Base-by-base conservation (phyloP, 805 yeast genomes). In the Isabelozyma rhagii region DNA sequence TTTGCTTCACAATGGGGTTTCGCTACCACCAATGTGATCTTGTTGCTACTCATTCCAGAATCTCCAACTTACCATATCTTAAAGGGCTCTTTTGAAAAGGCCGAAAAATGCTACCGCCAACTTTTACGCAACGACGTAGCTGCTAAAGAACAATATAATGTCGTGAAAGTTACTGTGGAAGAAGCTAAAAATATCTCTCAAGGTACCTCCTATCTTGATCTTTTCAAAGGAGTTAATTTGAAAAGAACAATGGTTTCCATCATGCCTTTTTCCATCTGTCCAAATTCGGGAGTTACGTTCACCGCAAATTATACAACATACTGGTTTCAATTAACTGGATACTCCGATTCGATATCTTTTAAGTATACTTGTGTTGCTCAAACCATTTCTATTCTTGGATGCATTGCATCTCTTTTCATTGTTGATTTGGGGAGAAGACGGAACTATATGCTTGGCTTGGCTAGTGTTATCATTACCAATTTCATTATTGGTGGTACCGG, bases 131-230 rank as follows among this genome's bases (percentile, higher is more conserved):
- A 49, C 28, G 40, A 27, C 34, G 29, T 18, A 6, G 41, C 38
- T 31, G 49, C 47, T n/a, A n/a, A 46, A 25, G 45, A 39, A 13
- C 46, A 47, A 41, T 39, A 44, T 18, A 47, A 46, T 34, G 46
- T 48, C 49, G 27, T 53, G 52, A 10, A 52, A 43, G 40, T 42
- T 13, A 44, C 43, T 9, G 40, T 49, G 7, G 48, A 38, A n/a
- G 59, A 55, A 31, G 54, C 57, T 29, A 38, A 54, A 45, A 36
- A 13, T 41, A 49, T 39, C 25, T 54, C 48, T 47, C 42, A 40
- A 51, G 36, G 36, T 31, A 31, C 36, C 36, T 9, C 36, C 4
- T 55, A 48, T 48, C 55, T 36, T 52, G 64, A 48, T 34, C 44
- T 45, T 14, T 48, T 51, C 41, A 45, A 41, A 38, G 50, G 54